A percentile compares a stretch with the other conserved stretches of the same genome.
Evolutionary conservation across 176 grass and related monocot genomes (phyloP).

Genomic region (Eragrostis nindensis): DNA sequence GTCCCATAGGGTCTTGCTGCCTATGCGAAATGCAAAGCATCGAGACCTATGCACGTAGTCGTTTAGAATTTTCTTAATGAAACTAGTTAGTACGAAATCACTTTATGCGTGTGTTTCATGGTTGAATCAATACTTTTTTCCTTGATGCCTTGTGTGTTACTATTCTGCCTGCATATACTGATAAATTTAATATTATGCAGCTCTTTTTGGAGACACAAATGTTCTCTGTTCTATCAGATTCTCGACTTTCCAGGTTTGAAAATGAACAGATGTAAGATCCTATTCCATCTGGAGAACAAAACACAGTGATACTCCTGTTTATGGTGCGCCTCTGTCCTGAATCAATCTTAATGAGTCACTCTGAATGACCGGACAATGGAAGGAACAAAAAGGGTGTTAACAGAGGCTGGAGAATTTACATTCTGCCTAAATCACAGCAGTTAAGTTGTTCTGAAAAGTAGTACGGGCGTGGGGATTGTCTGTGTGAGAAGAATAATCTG

Average conservation of each 20-base stretch:
- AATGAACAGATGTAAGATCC: constrained; percentile 44
- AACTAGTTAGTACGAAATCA: background rate
- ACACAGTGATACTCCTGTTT: background rate
- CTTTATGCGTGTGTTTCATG: background rate
- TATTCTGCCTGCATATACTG: background rate
- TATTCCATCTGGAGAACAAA: constrained; percentile 21
- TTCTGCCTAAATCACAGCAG: background rate
- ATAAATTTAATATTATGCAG: constrained; percentile 48
- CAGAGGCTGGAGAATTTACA: background rate
- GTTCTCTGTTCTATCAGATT: constrained; percentile 85
- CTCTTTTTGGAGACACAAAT: constrained; percentile 85
- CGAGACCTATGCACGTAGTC: background rate
- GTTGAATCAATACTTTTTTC: background rate
- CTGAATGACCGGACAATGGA: background rate
- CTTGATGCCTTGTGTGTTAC: background rate
- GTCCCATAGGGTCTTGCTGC: background rate
- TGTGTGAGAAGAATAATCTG: constrained; percentile 3
- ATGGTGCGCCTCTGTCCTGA: background rate
- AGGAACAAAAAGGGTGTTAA: background rate
- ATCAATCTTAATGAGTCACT: constrained; percentile 16
- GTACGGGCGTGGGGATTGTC: background rate
- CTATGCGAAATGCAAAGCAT: background rate
- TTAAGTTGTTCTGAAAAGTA: background rate
- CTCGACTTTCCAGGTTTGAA: constrained; percentile 64
- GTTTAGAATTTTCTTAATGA: background rate